Base-by-base conservation (phyloP, 2,329 filamentous ascomycete genomes). In the Colletotrichum lini region DNA sequence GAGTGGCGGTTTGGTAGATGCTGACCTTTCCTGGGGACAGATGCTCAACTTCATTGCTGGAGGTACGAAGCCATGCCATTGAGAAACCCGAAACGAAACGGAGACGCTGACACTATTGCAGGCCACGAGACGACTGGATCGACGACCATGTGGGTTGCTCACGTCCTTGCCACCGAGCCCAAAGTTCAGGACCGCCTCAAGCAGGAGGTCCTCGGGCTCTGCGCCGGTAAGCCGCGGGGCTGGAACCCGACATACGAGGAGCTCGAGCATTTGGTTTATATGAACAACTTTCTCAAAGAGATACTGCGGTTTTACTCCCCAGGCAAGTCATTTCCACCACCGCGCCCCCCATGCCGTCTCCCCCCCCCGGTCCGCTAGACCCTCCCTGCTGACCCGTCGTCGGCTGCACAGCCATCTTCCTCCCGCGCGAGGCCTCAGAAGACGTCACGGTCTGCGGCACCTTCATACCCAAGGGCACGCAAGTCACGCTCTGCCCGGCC, bases 211-310 rank as follows among this genome's bases (percentile, higher is more conserved):
- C 12, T 35, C 3, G 42, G 26, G 13, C 80, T 84, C 10, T 84
- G 82, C 75, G 79, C 74, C 30, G 72, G 79, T 74, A 74, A 75
- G 26, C 65, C 72, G n/a, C 69, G 54, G 26, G 73, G 67, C 8
- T 82, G 82, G 82, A 35, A 75, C 30, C 73, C 75, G 9, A 77
- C 79, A 54, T 84, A 80, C 66, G 82, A 81, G 16, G 81, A 84
- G 62, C 77, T 83, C 13, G 74, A 72, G 45, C 52, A 77, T 84
- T 92, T 69, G 88, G 90, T 76, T 3, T 83, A 82, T 69, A 72
- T 84, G 15, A 79, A 81, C 72, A 81, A 80, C 50, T 81, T 83
- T 8, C 77, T 78, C 70, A 81, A 75, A 70, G 82, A 84, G 74
- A 74, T 82, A 10, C 65, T 84, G 26, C 79, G 82, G 5, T 79